These are phyloP conservation scores for Didymella pomorum DNA, from an alignment of 2,329 filamentous ascomycete species.

Conservation along the genomic window DNA sequence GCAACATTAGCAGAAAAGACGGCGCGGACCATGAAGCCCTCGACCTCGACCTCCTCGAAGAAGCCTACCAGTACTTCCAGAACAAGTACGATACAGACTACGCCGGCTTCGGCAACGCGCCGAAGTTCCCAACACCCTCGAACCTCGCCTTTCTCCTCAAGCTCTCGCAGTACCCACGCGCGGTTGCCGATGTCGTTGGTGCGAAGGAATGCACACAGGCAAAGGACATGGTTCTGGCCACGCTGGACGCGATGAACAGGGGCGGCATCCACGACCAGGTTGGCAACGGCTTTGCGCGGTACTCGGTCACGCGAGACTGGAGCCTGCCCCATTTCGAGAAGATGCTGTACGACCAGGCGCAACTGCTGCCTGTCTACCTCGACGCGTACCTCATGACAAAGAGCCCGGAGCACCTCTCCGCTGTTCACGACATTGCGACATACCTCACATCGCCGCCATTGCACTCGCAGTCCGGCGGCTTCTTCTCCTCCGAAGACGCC, in stretches of 20 bases:
- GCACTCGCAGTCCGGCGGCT: slow-evolving; percentile 72
- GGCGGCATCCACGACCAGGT: slow-evolving; percentile 78
- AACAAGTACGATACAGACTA: slow-evolving; percentile 32
- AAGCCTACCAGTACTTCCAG: slow-evolving; percentile 69
- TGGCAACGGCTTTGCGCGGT: slow-evolving; percentile 80
- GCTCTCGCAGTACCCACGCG: slow-evolving; percentile 72
- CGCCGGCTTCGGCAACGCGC: slow-evolving; percentile 73
- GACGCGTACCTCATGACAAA: slow-evolving; percentile 80
- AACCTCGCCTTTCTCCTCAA: slow-evolving; percentile 85
- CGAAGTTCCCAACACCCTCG: slow-evolving; percentile 89
- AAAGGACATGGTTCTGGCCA: slow-evolving; percentile 79
- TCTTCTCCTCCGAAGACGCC: slow-evolving; percentile 88
- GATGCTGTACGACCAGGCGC: slow-evolving; percentile 91
- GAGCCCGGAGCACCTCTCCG: slow-evolving; percentile 76
- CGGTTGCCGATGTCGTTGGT: slow-evolving; percentile 88
- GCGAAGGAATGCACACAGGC: slow-evolving; percentile 77
- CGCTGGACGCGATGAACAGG: slow-evolving; percentile 78
- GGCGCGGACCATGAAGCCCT: slow-evolving; percentile 70
- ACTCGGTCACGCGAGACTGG: slow-evolving; percentile 92
- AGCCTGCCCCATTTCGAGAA: slow-evolving; percentile 96
- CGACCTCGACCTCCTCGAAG: slow-evolving; percentile 89
- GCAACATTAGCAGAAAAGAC: slow-evolving; percentile 64
- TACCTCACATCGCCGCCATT: slow-evolving; percentile 81
- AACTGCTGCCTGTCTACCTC: slow-evolving; percentile 82
- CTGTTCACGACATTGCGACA: slow-evolving; percentile 82